Evolutionary conservation across 202 grass and related monocot species (phyloP).

Genomic region (Musa balbisiana): DNA sequence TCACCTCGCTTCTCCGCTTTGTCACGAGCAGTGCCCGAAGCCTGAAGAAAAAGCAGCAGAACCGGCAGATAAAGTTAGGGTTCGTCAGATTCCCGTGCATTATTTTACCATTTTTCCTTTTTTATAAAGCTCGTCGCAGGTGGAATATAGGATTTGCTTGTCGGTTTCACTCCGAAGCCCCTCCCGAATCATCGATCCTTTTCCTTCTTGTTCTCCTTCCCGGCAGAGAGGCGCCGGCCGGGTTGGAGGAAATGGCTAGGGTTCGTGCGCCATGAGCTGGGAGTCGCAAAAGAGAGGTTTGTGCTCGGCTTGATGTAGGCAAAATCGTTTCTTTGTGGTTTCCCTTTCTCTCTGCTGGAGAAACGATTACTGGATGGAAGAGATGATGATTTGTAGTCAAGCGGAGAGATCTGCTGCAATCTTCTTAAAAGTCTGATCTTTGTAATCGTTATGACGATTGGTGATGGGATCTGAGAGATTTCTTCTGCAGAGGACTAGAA

Average conservation of each 20-base stretch:
- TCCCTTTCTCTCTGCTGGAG: not conserved
- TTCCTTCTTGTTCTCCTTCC: not conserved
- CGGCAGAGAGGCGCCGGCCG: not conserved
- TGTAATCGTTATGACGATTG: not conserved
- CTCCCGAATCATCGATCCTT: not conserved
- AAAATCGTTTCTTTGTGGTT: not conserved
- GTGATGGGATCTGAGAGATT: slow-evolving; percentile 19
- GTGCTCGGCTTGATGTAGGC: not conserved
- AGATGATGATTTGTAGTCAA: not conserved
- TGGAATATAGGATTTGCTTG: slow-evolving; percentile 15
- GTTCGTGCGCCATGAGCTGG: slow-evolving; percentile 18
- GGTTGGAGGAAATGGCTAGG: slow-evolving; percentile 2
- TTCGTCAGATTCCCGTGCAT: not conserved
- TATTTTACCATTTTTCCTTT: not conserved
- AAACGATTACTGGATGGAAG: not conserved
- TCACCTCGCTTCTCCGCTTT: slow-evolving; percentile 33
- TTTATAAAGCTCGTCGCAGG: not conserved
- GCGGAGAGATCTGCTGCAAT: not conserved
- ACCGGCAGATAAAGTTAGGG: not conserved
- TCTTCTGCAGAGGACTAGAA: not conserved
- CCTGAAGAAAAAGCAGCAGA: not conserved
- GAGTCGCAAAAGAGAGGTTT: not conserved
- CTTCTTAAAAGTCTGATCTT: not conserved
- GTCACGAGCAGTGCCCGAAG: not conserved
- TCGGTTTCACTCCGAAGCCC: slow-evolving; percentile 16